Base-by-base conservation (phyloP, 192 early-diverging fungal species). In the Backusella mclennaniae region DNA sequence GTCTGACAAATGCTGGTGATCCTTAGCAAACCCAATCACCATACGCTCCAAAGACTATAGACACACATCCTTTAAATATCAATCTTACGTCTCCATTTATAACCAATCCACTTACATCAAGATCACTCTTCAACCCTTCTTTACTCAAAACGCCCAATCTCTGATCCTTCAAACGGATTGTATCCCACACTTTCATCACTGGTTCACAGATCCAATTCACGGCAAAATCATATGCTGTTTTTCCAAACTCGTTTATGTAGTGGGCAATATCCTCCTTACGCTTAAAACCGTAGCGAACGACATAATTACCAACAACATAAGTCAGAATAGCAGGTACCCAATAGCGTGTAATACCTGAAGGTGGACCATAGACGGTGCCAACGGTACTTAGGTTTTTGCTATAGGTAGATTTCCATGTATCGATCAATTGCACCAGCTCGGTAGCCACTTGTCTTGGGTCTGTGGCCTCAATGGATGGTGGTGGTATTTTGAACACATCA, bases 121-220 rank as follows among this genome's bases (percentile, higher is more conserved):
- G 83, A 77, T 98, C 97, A 4, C 93, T 89, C 26, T 79, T 80
- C 36, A 98, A 78, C 3, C 90, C 91, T 33, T 94, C 92, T 29
- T 93, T 90, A 0, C 95, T 91, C 41, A 92, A 80, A 36, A 97
- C 78, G 19, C 90, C 92, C 73, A 97, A 84, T 46, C 91, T 87
- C n/a, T 90, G 84, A 66, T 96, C 93, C 46, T 86, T 86, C 67
- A 95, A 92, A 41, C 95, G 89, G 41, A 98, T 93, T 11, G 95
- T 97, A 36, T 89, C 85, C 79, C 90, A 93, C 35, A 95, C 89
- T 66, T 91, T 84, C 26, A 84, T 71, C 8, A 94, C 77, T 0
- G 97, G 97, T 35, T 89, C 85, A 69, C 92, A 85, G 19, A 98
- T 86, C 90, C 94, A 98, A 82, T 96, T 91, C 5, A 82, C 74